These are phyloP conservation scores for Candida hungchunana DNA, from an alignment of 805 yeast genomes.

Conservation along the genomic window DNA sequence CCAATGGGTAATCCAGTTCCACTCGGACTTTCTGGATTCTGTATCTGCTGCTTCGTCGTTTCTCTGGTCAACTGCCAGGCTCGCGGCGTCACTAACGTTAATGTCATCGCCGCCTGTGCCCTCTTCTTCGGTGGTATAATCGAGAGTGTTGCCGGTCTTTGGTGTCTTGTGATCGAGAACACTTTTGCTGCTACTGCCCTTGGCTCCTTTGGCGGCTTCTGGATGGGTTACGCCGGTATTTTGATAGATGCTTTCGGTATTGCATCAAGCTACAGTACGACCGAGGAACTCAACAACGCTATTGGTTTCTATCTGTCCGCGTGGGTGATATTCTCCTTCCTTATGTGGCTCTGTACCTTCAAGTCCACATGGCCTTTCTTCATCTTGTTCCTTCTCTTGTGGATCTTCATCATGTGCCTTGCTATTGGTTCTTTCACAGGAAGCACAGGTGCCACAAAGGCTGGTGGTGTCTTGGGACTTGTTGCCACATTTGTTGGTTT, in stretches of 20 bases:
- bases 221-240: constrained; percentile 73
- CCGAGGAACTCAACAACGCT: constrained; percentile 44
- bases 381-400: constrained; percentile 48
- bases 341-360: constrained; percentile 52
- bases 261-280: constrained; percentile 42
- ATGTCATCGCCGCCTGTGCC: constrained; percentile 61
- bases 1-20: constrained; percentile 74
- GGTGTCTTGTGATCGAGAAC: constrained; percentile 72
- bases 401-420: constrained; percentile 49
- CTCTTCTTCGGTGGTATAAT: constrained; percentile 71
- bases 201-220: constrained; percentile 60
- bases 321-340: constrained; percentile 61
- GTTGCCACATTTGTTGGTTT: constrained; percentile 53
- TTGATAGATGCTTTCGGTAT: constrained; percentile 55
- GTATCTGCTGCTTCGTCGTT: constrained; percentile 51
- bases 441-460: constrained; percentile 38
- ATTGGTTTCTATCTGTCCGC: constrained; percentile 57
- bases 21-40: constrained; percentile 67
- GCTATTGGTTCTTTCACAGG: constrained; percentile 50
- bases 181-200: constrained; percentile 65
- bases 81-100: constrained; percentile 59
- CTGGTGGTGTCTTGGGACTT: constrained; percentile 62
- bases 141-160: constrained; percentile 69
- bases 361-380: constrained; percentile 59
- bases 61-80: constrained; percentile 62